phyloP scores from a whole-genome alignment of 2,329 filamentous ascomycete species.

The Hawksworthiomyces lignivorus region DNA sequence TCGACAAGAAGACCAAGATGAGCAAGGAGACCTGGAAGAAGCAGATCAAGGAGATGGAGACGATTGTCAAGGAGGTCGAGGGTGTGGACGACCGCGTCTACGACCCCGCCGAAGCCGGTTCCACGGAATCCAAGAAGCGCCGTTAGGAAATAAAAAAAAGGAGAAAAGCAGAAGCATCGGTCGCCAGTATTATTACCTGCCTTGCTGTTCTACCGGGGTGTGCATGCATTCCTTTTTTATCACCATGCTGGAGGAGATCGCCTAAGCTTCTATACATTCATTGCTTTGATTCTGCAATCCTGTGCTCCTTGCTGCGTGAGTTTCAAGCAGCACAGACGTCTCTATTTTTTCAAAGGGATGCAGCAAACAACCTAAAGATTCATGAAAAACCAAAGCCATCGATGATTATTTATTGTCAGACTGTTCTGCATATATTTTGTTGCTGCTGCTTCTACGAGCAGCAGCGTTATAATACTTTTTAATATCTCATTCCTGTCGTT shows the following conservation, averaged over 20 bases:
- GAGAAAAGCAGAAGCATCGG: constrained; percentile 1
- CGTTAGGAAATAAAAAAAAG: constrained; percentile 9
- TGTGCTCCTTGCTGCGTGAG: too few species aligned
- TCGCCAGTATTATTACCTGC: too few species aligned
- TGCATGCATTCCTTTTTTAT: not conserved
- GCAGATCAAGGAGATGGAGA: constrained; percentile 69
- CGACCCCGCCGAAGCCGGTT: constrained; percentile 16
- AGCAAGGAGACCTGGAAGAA: constrained; percentile 69
- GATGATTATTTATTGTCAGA: constrained; percentile 2
- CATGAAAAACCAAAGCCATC: constrained; percentile 5
- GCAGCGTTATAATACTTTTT: not conserved
- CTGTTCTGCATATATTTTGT: constrained; percentile 9
- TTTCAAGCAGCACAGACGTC: too few species aligned
- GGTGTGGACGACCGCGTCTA: constrained; percentile 46
- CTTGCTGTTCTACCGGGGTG: too few species aligned
- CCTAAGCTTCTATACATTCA: too few species aligned
- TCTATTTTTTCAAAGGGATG: too few species aligned
- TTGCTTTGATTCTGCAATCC: too few species aligned
- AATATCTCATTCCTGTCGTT: not conserved
- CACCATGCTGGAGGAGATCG: too few species aligned
- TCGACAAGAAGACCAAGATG: constrained; percentile 80
- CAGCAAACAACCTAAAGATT: not conserved
- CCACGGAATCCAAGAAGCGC: constrained; percentile 39
- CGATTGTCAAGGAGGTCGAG: constrained; percentile 65
- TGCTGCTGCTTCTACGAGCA: not conserved